These are phyloP conservation scores for Nitzschia putrida DNA, from an alignment of 108 stramenopile genomes.

Conservation along the genomic window DNA sequence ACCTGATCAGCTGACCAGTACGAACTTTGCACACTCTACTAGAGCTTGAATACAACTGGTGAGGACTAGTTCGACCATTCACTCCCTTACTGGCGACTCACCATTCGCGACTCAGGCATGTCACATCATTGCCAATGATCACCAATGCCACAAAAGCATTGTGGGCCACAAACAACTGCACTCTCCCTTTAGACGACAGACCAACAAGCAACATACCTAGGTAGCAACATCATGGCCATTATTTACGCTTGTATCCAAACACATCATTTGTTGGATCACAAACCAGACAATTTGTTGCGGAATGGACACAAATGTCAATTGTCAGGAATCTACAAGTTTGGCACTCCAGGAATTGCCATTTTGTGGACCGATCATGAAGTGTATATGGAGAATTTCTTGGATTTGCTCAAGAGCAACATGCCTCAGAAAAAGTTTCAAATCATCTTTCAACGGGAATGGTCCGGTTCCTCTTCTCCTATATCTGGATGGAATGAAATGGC, in stretches of 20 bases:
- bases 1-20: too few relatives aligned
- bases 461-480: neutral
- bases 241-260: constrained; percentile 14
- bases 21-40: too few relatives aligned
- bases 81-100: too few relatives aligned
- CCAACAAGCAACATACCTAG: too few relatives aligned
- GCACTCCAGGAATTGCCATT: constrained; percentile 19
- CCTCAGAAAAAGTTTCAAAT: constrained; percentile 22
- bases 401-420: constrained; percentile 12
- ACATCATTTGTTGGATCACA: constrained; percentile 18
- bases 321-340: constrained; percentile 22
- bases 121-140: too few relatives aligned
- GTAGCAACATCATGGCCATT: too few relatives aligned
- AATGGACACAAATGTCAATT: constrained; percentile 7
- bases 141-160: too few relatives aligned
- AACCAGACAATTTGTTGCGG: constrained; percentile 12
- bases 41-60: too few relatives aligned
- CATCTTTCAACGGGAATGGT: neutral
- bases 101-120: too few relatives aligned
- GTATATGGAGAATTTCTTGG: constrained; percentile 11
- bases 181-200: too few relatives aligned
- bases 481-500: constrained; percentile 10
- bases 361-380: constrained; percentile 4
- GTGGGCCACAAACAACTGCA: too few relatives aligned
- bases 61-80: too few relatives aligned